Percentiles rank a stretch among this genome's conserved stretches.
These are phyloP conservation scores for Hirschfeldia incana DNA, from an alignment of 345 rosid genomes.

Conservation along the genomic window DNA sequence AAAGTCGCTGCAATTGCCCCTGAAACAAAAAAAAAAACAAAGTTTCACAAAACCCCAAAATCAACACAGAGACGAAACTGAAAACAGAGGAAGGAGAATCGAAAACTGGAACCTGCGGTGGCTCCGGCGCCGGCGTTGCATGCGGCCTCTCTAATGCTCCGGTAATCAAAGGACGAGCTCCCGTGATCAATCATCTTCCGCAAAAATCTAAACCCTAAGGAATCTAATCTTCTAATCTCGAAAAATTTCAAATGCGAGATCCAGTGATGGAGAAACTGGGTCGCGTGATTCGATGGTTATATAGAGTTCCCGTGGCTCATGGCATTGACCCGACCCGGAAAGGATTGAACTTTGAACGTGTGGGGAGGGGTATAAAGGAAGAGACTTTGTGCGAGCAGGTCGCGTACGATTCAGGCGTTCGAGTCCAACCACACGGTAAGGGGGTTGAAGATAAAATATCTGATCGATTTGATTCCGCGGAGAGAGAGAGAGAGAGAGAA, in stretches of 20 bases:
- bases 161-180: conserved; percentile 39
- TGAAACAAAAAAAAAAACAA: conserved; percentile 22
- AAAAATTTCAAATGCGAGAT: conserved; percentile 11
- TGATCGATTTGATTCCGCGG: conserved; percentile 12
- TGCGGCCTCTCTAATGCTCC: conserved; percentile 44
- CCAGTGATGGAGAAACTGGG: background rate
- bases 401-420: conserved; percentile 30
- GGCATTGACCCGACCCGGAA: conserved; percentile 34
- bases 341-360: conserved; percentile 7
- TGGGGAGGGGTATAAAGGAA: conserved; percentile 21
- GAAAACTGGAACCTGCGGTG: conserved; percentile 63
- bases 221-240: background rate
- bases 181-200: conserved; percentile 51
- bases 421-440: conserved; percentile 14
- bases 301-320: conserved; percentile 12
- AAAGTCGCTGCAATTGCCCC: conserved; percentile 96
- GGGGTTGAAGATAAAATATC: background rate
- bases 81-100: background rate
- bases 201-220: background rate
- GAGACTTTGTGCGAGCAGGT: conserved; percentile 22
- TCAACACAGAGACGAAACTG: background rate
- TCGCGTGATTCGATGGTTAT: conserved; percentile 1
- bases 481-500: background rate
- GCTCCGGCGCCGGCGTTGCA: conserved; percentile 85
- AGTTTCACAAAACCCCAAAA: conserved; percentile 1